These are phyloP conservation scores for Cyclotella kingstonii DNA, from an alignment of 108 stramenopile genomes.

Conservation along the genomic window DNA sequence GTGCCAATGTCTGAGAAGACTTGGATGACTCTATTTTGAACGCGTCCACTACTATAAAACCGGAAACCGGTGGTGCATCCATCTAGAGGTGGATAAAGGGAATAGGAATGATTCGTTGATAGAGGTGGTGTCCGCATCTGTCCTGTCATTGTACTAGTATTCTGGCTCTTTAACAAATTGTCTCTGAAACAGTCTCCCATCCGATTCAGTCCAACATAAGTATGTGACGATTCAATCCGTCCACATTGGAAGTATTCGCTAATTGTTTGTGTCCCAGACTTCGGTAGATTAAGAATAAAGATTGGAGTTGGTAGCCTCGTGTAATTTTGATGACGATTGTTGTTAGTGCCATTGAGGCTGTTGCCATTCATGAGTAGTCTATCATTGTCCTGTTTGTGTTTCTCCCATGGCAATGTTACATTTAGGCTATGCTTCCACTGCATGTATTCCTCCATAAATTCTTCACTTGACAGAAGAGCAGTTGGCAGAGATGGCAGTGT, in stretches of 20 bases:
- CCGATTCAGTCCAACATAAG: slow-evolving; percentile 3
- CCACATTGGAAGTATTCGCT: slow-evolving; percentile 15
- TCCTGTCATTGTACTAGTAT: too few relatives aligned
- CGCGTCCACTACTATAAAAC: not conserved
- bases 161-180: slow-evolving; percentile 3
- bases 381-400: not conserved
- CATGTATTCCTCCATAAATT: slow-evolving; percentile 1
- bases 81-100: too few relatives aligned
- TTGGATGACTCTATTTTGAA: too few relatives aligned
- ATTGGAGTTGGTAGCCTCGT: slow-evolving; percentile 11
- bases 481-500: not conserved
- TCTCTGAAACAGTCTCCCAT: slow-evolving; percentile 22
- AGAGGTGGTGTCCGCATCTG: not conserved
- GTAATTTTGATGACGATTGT: not conserved
- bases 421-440: not conserved
- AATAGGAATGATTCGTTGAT: too few relatives aligned
- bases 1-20: slow-evolving; percentile 30
- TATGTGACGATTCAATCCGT: not conserved
- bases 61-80: not conserved
- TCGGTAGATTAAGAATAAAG: slow-evolving; percentile 16
- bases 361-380: not conserved
- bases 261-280: slow-evolving; percentile 7
- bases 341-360: not conserved
- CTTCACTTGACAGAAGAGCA: not conserved
- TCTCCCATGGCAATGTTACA: slow-evolving; percentile 2